phyloP scores from a whole-genome alignment of 2,329 filamentous ascomycete species.

The Delphinella strobiligena region DNA sequence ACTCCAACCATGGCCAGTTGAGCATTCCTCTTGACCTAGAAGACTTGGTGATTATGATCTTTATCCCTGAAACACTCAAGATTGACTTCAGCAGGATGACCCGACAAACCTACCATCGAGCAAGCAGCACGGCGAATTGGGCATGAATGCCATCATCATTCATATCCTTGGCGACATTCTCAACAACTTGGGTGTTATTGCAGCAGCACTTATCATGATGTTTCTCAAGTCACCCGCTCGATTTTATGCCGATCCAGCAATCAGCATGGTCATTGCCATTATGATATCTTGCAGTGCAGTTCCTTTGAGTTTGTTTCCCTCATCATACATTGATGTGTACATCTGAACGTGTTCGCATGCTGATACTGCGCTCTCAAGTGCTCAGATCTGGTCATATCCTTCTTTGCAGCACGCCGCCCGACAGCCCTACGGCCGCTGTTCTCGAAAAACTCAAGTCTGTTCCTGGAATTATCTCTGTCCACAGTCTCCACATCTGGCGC shows the following conservation, averaged over 20 bases:
- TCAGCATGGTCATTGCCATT: constrained; percentile 57
- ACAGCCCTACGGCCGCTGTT: constrained; percentile 49
- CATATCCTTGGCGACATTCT: constrained; percentile 62
- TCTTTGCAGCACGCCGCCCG: constrained; percentile 52
- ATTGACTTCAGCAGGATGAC: neutral
- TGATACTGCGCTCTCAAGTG: constrained; percentile 19
- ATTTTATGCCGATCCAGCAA: constrained; percentile 61
- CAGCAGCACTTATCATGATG: constrained; percentile 60
- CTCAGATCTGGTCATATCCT: constrained; percentile 53
- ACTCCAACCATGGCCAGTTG: too few species aligned
- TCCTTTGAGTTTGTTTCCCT: constrained; percentile 1
- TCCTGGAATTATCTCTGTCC: constrained; percentile 52
- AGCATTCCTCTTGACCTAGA: too few species aligned
- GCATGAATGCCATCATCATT: constrained; percentile 57
- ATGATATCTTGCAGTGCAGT: constrained; percentile 42
- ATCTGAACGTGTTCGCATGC: constrained; percentile 33
- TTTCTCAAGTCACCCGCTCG: constrained; percentile 42
- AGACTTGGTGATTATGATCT: too few species aligned
- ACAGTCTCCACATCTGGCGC: constrained; percentile 64
- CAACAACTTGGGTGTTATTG: constrained; percentile 66
- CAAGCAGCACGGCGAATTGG: constrained; percentile 44
- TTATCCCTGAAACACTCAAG: too few species aligned
- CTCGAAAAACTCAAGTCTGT: constrained; percentile 59
- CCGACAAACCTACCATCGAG: neutral
- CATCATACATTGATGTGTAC: too few species aligned